These are phyloP conservation scores for Adiantum capillusveneris DNA, from an alignment of 75 land plant genomes.

Conservation along the genomic window DNA sequence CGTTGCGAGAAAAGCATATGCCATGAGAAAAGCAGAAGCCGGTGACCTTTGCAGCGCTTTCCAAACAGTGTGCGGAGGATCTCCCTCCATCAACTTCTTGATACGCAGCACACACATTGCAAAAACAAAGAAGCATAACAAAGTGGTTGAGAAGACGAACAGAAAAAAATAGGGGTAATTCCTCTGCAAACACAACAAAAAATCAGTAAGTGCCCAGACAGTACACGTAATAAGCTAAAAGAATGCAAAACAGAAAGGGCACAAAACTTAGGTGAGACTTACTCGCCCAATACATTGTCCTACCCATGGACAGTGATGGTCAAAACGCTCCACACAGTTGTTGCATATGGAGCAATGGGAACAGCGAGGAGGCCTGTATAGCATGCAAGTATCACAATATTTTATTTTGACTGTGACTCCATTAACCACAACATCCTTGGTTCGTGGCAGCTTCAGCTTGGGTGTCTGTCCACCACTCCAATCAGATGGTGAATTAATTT, in stretches of 20 bases:
- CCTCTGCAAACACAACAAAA: conserved; percentile 39
- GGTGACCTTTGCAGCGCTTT: conserved; percentile 42
- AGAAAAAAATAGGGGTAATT: conserved; percentile 68
- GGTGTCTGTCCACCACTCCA: conserved; percentile 11
- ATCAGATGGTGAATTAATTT: conserved; percentile 12
- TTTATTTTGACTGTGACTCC: conserved; percentile 49
- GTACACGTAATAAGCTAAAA: background rate
- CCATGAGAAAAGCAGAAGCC: conserved; percentile 44
- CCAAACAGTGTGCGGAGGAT: conserved; percentile 28
- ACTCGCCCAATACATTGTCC: conserved; percentile 73
- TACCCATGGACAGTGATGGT: conserved; percentile 82
- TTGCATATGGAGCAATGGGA: conserved; percentile 46
- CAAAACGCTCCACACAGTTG: conserved; percentile 63
- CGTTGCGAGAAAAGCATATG: conserved; percentile 49
- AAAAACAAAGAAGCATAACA: conserved; percentile 53
- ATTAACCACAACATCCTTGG: conserved; percentile 52
- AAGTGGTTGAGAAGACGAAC: conserved; percentile 55
- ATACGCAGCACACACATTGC: conserved; percentile 51
- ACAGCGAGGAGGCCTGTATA: conserved; percentile 58
- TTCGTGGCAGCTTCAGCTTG: conserved; percentile 25
- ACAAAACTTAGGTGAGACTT: conserved; percentile 6
- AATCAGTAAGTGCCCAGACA: background rate
- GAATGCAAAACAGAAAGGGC: background rate
- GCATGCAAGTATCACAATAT: conserved; percentile 65
- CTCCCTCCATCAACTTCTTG: conserved; percentile 28